Conservation (phyloP, 257 asterid genomes). For the Solanum appendiculatum region DNA sequence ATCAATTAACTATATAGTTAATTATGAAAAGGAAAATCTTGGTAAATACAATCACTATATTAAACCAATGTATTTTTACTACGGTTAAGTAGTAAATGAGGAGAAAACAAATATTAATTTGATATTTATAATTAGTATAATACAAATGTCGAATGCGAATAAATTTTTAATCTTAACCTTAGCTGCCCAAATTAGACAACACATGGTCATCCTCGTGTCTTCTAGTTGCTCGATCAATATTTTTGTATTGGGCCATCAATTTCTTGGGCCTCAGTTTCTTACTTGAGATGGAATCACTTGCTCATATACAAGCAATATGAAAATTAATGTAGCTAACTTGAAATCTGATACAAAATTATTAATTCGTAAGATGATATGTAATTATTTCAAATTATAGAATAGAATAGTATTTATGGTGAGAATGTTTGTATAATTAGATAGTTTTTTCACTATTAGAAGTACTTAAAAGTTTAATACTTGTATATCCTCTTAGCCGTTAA, state of each 20-base stretch:
- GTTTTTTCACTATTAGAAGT: no score
- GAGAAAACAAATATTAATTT: not conserved
- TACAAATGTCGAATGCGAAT: not conserved
- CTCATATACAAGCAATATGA: not conserved
- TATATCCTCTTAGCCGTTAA: not conserved
- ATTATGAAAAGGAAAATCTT: not conserved
- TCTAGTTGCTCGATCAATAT: not conserved
- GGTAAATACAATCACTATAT: not conserved
- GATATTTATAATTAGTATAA: not conserved
- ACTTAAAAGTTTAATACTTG: no score
- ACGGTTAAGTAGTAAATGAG: not conserved
- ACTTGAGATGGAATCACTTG: not conserved
- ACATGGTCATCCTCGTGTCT: not conserved
- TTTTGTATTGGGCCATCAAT: not conserved
- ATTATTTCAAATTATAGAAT: no score
- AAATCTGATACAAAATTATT: no score
- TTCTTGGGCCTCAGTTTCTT: not conserved
- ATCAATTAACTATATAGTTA: not conserved
- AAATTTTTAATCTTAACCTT: not conserved
- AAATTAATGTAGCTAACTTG: no score
- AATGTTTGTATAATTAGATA: no score
- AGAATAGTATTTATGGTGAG: no score
- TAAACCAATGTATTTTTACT: not conserved
- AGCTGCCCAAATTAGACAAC: not conserved
- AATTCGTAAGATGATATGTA: no score